These are phyloP conservation scores for Ilex asprella DNA, from an alignment of 257 asterid species.

Conservation along the genomic window DNA sequence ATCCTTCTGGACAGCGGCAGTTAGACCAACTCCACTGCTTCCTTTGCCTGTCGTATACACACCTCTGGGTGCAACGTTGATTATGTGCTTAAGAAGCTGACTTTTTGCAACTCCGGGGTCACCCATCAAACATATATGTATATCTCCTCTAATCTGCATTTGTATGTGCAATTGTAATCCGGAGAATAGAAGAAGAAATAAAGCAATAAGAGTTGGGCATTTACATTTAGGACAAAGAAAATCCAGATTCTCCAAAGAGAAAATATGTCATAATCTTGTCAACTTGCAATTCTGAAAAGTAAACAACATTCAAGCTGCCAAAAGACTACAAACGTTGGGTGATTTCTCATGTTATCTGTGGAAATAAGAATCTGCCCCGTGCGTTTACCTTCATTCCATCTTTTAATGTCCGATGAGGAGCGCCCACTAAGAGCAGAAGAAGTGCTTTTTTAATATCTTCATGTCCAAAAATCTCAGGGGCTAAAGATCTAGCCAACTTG, in stretches of 20 bases:
- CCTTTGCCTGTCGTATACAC: conserved; percentile 96
- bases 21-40: conserved; percentile 98
- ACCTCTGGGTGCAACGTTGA: conserved; percentile 93
- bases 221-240: too few relatives aligned
- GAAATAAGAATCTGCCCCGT: not conserved
- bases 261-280: too few relatives aligned
- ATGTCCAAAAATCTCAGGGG: conserved; percentile 95
- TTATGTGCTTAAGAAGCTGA: conserved; percentile 96
- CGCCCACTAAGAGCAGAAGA: conserved; percentile 96
- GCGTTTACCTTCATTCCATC: conserved; percentile 89
- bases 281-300: too few relatives aligned
- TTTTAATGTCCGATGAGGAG: conserved; percentile 89
- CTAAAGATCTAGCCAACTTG: conserved; percentile 76
- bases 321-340: too few relatives aligned
- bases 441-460: conserved; percentile 91
- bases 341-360: not conserved
- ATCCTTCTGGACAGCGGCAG: conserved; percentile 98
- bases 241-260: too few relatives aligned
- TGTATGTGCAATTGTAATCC: not conserved
- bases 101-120: conserved; percentile 99
- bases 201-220: not conserved
- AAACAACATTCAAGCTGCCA: not conserved
- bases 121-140: conserved; percentile 83
- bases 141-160: conserved; percentile 75
- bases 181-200: not conserved